A percentile compares a stretch with the other conserved stretches of the same genome.
Conservation (phyloP, 2,329 filamentous ascomycete genomes). For the Zasmidium citrigriseum region DNA sequence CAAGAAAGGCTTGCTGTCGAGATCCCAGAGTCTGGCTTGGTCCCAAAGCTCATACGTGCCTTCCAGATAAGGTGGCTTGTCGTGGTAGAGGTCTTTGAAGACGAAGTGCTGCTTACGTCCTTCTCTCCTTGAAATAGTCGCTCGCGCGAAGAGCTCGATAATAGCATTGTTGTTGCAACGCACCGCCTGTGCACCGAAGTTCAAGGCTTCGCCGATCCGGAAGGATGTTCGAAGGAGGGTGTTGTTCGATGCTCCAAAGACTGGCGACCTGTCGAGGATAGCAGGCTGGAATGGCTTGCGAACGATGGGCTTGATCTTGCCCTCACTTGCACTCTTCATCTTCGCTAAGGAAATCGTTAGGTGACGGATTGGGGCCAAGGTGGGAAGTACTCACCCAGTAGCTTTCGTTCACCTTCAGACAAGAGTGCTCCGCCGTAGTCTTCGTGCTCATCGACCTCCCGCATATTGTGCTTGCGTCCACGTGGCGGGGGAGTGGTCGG, state of each 20-base stretch:
- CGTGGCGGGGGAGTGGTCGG: slow-evolving; percentile 24
- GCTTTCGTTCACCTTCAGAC: slow-evolving; percentile 23
- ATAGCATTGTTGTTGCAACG: slow-evolving; percentile 52
- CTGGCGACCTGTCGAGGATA: slow-evolving; percentile 54
- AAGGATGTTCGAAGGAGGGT: slow-evolving; percentile 9
- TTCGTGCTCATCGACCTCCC: slow-evolving; percentile 31
- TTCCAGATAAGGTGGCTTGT: slow-evolving; percentile 56
- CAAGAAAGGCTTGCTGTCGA: slow-evolving; percentile 46
- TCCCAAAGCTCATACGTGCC: slow-evolving; percentile 51
- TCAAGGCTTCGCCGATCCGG: slow-evolving; percentile 50
- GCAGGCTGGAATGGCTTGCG: slow-evolving; percentile 54
- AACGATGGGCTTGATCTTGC: slow-evolving; percentile 46
- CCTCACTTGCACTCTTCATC: not conserved
- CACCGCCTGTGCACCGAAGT: slow-evolving; percentile 47
- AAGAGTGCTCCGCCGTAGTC: slow-evolving; percentile 34
- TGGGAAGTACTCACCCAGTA: slow-evolving; percentile 23
- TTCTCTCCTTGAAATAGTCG: slow-evolving; percentile 60
- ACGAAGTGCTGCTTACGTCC: slow-evolving; percentile 61
- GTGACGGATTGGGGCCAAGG: slow-evolving; percentile 2
- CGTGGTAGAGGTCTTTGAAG: slow-evolving; percentile 64
- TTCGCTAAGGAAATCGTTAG: slow-evolving; percentile 2
- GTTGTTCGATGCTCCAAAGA: slow-evolving; percentile 53
- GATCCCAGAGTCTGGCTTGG: slow-evolving; percentile 46
- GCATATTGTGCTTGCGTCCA: slow-evolving; percentile 29
- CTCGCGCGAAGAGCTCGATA: slow-evolving; percentile 66